Evolutionary conservation across 306 rosid species (phyloP).

Genomic region (Begonia masoniana): DNA sequence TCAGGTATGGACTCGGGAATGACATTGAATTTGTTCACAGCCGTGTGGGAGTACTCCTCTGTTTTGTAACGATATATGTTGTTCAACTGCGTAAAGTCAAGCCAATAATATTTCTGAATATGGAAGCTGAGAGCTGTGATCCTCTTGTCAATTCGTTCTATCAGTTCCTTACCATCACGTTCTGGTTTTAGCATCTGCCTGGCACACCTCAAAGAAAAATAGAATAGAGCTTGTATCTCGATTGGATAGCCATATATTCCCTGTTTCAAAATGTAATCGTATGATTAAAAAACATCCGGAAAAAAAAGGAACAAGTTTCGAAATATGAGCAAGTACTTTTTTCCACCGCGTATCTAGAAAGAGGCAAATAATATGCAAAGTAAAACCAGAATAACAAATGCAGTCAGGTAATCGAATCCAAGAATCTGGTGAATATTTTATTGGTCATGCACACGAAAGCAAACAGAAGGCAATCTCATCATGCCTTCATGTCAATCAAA

Average conservation of each 20-base stretch:
- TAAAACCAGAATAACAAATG: too few species aligned
- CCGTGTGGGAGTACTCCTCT: conserved; percentile 12
- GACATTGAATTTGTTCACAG: conserved; percentile 11
- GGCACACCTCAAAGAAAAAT: conserved; percentile 10
- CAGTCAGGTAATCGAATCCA: too few species aligned
- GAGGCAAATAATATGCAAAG: too few species aligned
- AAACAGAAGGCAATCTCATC: too few species aligned
- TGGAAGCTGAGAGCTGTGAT: conserved; percentile 10
- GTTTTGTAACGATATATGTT: conserved; percentile 9
- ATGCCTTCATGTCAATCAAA: too few species aligned
- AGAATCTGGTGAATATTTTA: too few species aligned
- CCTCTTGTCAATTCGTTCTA: conserved; percentile 13
- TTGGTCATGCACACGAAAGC: too few species aligned
- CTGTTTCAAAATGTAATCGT: conserved; percentile 3
- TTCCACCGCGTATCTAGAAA: too few species aligned
- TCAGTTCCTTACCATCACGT: conserved; percentile 9
- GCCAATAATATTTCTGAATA: conserved; percentile 6
- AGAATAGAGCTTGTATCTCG: conserved; percentile 12
- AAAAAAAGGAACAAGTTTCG: too few species aligned
- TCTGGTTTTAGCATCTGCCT: conserved; percentile 14
- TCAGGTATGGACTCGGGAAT: conserved; percentile 9
- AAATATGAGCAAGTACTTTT: too few species aligned
- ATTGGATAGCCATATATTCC: conserved; percentile 15
- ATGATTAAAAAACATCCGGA: too few species aligned
- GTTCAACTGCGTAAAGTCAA: conserved; percentile 7